Percentiles rank a stretch among this genome's conserved stretches.
phyloP scores from a whole-genome alignment of 768 basidiomycete species.

The Crassisporium funariophilum region DNA sequence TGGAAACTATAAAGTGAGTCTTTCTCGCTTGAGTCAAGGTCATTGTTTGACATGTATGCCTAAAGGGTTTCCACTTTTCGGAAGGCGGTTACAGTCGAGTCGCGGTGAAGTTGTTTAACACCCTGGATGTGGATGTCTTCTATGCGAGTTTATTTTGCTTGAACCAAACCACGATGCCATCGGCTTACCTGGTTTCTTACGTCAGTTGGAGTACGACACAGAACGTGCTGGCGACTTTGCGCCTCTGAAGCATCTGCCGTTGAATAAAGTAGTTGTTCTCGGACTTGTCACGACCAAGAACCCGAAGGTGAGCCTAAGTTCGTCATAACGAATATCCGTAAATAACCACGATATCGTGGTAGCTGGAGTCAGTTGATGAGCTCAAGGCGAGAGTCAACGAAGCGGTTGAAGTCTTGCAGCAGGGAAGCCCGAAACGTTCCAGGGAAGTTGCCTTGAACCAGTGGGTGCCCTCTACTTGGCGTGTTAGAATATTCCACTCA shows the following conservation, averaged over 20 bases:
- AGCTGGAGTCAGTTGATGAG: constrained; percentile 53
- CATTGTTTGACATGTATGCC: constrained; percentile 26
- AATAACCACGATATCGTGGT: too few relatives aligned
- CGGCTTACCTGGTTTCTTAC: constrained; percentile 10
- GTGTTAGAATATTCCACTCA: constrained; percentile 2
- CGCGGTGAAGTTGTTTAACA: constrained; percentile 55
- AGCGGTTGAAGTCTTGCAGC: constrained; percentile 50
- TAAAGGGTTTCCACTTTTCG: constrained; percentile 52
- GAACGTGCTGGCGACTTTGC: constrained; percentile 60
- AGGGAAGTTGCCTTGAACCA: constrained; percentile 53
- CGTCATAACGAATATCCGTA: too few relatives aligned
- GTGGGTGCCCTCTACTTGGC: constrained; percentile 30
- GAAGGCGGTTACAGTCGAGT: constrained; percentile 64
- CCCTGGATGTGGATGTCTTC: constrained; percentile 58
- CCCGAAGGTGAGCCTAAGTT: constrained; percentile 34
- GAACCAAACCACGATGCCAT: background rate
- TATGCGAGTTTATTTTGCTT: constrained; percentile 36
- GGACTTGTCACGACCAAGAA: constrained; percentile 54
- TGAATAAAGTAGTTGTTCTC: constrained; percentile 47
- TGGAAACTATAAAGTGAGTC: constrained; percentile 49
- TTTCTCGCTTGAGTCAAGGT: constrained; percentile 9
- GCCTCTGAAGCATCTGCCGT: constrained; percentile 55
- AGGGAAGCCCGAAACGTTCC: constrained; percentile 46
- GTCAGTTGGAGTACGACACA: constrained; percentile 67
- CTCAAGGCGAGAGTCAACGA: constrained; percentile 54